Evolutionary conservation across 352 stramenopile genomes (phyloP).

Genomic region (Stramenopiles sp.): DNA sequence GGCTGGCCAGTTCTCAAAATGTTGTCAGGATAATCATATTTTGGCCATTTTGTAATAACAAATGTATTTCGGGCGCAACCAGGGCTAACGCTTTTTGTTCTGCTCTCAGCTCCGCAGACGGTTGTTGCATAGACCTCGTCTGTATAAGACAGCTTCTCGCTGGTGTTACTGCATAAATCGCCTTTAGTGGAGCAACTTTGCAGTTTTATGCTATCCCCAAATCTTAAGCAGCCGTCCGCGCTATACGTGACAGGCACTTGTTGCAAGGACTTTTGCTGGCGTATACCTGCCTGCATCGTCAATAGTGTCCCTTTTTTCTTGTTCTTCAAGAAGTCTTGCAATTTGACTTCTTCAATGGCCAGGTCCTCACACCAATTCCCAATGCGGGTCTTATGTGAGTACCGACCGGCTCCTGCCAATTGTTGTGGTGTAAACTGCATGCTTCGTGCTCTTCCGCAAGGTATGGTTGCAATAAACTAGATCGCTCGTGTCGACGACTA

Average conservation of each 20-base stretch:
- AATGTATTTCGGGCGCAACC: not conserved
- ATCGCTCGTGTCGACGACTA: no score
- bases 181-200: not conserved
- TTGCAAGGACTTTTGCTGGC: not conserved
- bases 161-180: not conserved
- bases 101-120: not conserved
- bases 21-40: not conserved
- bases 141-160: not conserved
- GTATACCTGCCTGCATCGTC: constrained; percentile 30
- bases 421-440: constrained; percentile 74
- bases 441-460: no score
- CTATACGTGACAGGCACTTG: not conserved
- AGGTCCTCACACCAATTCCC: constrained; percentile 69
- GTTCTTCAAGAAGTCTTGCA: constrained; percentile 53
- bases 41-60: not conserved
- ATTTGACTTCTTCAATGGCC: constrained; percentile 54
- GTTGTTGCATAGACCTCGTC: not conserved
- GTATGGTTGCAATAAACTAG: no score
- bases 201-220: not conserved
- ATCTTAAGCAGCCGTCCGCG: not conserved
- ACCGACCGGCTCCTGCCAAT: constrained; percentile 50
- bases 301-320: constrained; percentile 52
- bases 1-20: not conserved
- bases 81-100: not conserved
- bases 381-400: constrained; percentile 48